Evolutionary conservation across 148 eudicot genomes (phyloP), one percentile per base, ranked within the genome.

Genomic region (Rhododendron henanense): DNA sequence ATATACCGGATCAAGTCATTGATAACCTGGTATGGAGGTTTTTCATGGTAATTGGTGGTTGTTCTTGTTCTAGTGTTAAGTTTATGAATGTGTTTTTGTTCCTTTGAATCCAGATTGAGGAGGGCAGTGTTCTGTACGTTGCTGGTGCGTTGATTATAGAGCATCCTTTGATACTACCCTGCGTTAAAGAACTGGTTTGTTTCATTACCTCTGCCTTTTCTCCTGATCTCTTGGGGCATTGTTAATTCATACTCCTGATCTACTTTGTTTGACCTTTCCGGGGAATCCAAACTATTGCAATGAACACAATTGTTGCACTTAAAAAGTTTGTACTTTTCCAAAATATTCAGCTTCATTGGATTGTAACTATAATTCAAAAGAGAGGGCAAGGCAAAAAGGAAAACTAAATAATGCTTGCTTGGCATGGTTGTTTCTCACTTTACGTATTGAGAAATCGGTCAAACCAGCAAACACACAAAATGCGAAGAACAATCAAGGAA

Each of bases 71-170:
- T 19, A 65, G 47, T 85, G 25, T 57, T 4, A 48, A 71, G 18
- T 79, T 79, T 28, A 79, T 9, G 4, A 76, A 3, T 51, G 4
- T 3, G 61, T 82, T 65, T 41, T 55, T 15, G 67, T 50, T 55
- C 86, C 44, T 71, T 79, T 77, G 79, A 81, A 39, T 84, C 74
- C 92, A 94, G 99, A 92, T 96, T 75, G 97, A 93, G 87, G 99
- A 96, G 88, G 99, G 96, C 45, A 81, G 71, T 41, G 96, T 95
- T 77, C 91, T 96, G 55, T 39, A 91, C 80, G 98, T 94, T 57
- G 98, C 99, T 76, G 99, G 99, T 67, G 99, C 89, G 8, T 89
- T 96, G 85, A 93, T 96, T 50, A 93, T 96, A 16, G 99, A 96
- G 87, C 99, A 96, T 87, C 98, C 96, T 83, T 91, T 95, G 87